Evolutionary conservation across 192 early-diverging fungal species (phyloP), one percentile per base, ranked within the genome.

Genomic region (Endogone sp.): DNA sequence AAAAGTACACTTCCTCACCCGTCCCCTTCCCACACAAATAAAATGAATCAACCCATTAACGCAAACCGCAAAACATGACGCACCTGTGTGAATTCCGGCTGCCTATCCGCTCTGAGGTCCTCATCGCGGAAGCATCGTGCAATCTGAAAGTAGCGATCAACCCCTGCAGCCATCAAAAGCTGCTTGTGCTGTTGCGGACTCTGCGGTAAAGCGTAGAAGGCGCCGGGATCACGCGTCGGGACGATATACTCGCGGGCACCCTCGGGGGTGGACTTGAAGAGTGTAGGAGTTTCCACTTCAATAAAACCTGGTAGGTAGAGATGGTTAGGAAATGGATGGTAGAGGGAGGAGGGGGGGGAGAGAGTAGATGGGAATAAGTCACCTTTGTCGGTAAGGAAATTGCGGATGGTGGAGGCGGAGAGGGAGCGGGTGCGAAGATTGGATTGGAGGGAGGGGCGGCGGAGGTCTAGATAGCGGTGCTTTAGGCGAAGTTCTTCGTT

Each of bases 151-250:
- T 97, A 97, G 56, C 91, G 83, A 72, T 97, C 95, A 21, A 95
- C 84, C 1, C 93, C 93, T 62, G 88, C 91, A 0, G 90, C 87
- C 94, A 97, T 97, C 60, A 97, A 79, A 71, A 95, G 82, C 72
- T 97, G 94, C 79, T 97, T 97, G 71, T 94, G 93, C 88, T 92
- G 91, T 70, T 97, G 95, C 29, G 95, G 95, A 70, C 90, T 92
- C 70, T 97, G 95, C 13, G 95, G 89, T 24, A 97, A 82, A 0
- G 95, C 94, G 65, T 94, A 97, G 67, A 94, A 95, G 23, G 75
- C 62, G 28, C 90, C 91, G 26, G 73, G 71, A 29, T 82, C 80
- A 31, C 94, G 79, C 8, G 95, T 97, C 3, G 95, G 95, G 1
- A 97, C 95, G n/a, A 97, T 80, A 69, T 93, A 97, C 76, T 97